phyloP scores from a whole-genome alignment of 2,329 filamentous ascomycete genomes.

The Chalaropsis thielavioides region DNA sequence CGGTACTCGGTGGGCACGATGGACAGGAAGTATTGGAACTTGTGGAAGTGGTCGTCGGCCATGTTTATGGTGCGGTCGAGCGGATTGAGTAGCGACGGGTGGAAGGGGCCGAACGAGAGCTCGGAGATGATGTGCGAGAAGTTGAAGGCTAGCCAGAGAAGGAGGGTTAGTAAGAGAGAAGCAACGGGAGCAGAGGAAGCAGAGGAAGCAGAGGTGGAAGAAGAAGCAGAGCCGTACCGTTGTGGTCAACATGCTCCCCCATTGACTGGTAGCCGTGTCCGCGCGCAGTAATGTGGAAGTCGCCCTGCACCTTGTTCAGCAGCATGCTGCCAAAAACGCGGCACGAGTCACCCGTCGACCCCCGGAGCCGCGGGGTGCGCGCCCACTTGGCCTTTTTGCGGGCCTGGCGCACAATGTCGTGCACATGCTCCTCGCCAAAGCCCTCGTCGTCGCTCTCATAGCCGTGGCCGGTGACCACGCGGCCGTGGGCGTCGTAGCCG shows the following conservation, averaged over 20 bases:
- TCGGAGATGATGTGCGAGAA: slow-evolving; percentile 95
- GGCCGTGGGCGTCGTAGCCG: slow-evolving; percentile 40
- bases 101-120: slow-evolving; percentile 93
- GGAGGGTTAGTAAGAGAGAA: slow-evolving; percentile 19
- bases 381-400: slow-evolving; percentile 50
- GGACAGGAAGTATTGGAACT: slow-evolving; percentile 95
- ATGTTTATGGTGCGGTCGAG: slow-evolving; percentile 78
- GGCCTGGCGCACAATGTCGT: slow-evolving; percentile 69
- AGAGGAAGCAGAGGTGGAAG: not conserved
- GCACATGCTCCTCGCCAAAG: slow-evolving; percentile 68
- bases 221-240: slow-evolving; percentile 37
- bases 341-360: slow-evolving; percentile 52
- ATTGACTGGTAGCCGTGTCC: slow-evolving; percentile 87
- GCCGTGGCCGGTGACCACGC: slow-evolving; percentile 38
- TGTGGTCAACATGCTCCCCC: slow-evolving; percentile 65
- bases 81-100: slow-evolving; percentile 83
- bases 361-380: slow-evolving; percentile 58
- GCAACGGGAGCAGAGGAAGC: not conserved
- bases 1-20: slow-evolving; percentile 91
- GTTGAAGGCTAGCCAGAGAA: slow-evolving; percentile 57
- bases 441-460: slow-evolving; percentile 50
- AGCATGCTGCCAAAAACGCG: slow-evolving; percentile 80
- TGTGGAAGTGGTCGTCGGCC: slow-evolving; percentile 70
- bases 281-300: slow-evolving; percentile 92
- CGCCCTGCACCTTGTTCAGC: slow-evolving; percentile 91